These are phyloP conservation scores for Fusarium sp. DNA, from an alignment of 2,329 filamentous ascomycete genomes.

Conservation along the genomic window DNA sequence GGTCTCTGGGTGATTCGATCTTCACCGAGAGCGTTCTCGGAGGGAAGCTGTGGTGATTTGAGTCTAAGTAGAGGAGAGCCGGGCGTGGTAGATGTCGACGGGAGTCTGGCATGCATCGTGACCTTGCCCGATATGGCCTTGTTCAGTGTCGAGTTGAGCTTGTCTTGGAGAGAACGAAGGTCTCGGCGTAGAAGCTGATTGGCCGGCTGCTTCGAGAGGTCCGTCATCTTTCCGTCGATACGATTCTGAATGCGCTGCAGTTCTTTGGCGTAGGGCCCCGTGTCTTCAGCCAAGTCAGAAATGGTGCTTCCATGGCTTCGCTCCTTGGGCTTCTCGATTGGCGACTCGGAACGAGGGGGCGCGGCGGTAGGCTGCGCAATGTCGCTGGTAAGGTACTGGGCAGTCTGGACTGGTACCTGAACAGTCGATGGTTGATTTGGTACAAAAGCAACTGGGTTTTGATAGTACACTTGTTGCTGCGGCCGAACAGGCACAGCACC, in stretches of 20 bases:
- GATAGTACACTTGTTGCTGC: constrained; percentile 40
- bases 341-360: background rate
- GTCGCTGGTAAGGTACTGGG: constrained; percentile 18
- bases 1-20: background rate
- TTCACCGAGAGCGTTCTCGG: background rate
- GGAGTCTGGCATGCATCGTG: background rate
- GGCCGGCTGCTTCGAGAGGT: constrained; percentile 39
- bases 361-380: constrained; percentile 3
- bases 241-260: constrained; percentile 44
- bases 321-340: background rate
- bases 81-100: background rate
- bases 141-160: constrained; percentile 47
- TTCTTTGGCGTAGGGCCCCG: constrained; percentile 31
- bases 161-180: constrained; percentile 43
- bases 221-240: constrained; percentile 42
- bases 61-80: constrained; percentile 1
- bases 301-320: background rate
- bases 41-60: background rate
- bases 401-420: constrained; percentile 15
- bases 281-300: background rate
- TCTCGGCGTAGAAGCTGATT: constrained; percentile 39
- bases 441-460: constrained; percentile 32
- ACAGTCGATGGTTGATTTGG: constrained; percentile 2
- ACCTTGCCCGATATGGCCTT: constrained; percentile 31
- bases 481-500: constrained; percentile 18